Evolutionary conservation across 768 basidiomycete genomes (phyloP).

Genomic region (Hericium rajendrae): DNA sequence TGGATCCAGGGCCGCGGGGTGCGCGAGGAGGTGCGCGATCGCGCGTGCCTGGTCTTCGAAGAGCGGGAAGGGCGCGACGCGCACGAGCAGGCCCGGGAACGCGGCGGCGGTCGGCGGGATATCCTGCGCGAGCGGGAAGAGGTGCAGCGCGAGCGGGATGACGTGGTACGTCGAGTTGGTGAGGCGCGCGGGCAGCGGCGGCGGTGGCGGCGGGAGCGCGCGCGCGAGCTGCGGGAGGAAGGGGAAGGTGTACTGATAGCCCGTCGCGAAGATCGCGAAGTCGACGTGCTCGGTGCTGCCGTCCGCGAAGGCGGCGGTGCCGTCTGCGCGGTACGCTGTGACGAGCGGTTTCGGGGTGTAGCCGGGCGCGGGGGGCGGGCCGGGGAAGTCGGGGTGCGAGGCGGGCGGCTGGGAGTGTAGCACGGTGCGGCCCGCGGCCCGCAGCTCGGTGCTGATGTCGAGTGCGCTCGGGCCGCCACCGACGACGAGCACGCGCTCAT

Average conservation of each 20-base stretch:
- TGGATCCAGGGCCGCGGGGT: conserved; percentile 40
- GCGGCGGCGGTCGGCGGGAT: conserved; percentile 44
- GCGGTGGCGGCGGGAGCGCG: conserved; percentile 33
- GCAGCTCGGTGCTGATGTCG: conserved; percentile 58
- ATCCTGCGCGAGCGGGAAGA: conserved; percentile 49
- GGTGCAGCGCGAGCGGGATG: conserved; percentile 61
- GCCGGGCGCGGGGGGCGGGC: conserved; percentile 6
- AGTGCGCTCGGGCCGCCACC: conserved; percentile 52
- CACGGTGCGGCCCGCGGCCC: conserved; percentile 33
- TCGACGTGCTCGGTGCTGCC: conserved; percentile 50
- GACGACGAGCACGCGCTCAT: conserved; percentile 34
- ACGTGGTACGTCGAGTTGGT: conserved; percentile 58
- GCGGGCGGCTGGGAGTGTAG: conserved; percentile 43
- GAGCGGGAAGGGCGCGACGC: conserved; percentile 65
- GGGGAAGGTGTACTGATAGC: conserved; percentile 56
- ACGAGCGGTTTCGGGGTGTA: conserved; percentile 27
- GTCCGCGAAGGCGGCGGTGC: conserved; percentile 49
- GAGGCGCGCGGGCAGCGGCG: conserved; percentile 40
- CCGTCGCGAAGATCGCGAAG: conserved; percentile 66
- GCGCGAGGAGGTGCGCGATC: conserved; percentile 42
- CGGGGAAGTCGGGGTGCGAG: conserved; percentile 13
- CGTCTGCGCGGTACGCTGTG: conserved; percentile 30
- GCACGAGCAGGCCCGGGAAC: conserved; percentile 52
- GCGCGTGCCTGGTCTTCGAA: conserved; percentile 72
- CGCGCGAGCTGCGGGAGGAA: conserved; percentile 40